phyloP scores from a whole-genome alignment of 164 flowering plant species.

The Aristolochia californica region DNA sequence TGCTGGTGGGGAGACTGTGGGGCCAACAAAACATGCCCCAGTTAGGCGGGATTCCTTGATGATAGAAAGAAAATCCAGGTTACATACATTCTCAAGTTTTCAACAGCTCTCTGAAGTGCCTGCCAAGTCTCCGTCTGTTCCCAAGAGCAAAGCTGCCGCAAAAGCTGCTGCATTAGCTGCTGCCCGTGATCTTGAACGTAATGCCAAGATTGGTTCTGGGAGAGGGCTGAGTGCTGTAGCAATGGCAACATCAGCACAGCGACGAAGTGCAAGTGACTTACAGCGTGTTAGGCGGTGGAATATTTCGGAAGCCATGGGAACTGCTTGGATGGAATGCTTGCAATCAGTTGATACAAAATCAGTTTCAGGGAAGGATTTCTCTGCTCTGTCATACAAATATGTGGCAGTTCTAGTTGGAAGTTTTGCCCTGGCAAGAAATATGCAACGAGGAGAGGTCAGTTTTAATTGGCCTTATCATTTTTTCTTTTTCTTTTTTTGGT shows the following conservation, averaged over 20 bases:
- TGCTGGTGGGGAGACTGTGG: constrained; percentile 70
- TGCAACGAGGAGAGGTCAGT: constrained; percentile 85
- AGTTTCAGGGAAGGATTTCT: constrained; percentile 88
- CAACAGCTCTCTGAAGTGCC: constrained; percentile 59
- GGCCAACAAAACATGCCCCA: constrained; percentile 44
- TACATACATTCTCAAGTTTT: constrained; percentile 91
- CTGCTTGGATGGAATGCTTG: constrained; percentile 97
- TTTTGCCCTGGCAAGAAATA: constrained; percentile 95
- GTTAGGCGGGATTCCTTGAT: constrained; percentile 74
- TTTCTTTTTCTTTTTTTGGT: neutral
- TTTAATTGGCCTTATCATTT: too few relatives aligned
- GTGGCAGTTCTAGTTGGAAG: constrained; percentile 94
- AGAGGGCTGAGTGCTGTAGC: constrained; percentile 99
- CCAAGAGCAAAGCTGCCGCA: constrained; percentile 92
- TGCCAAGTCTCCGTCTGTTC: constrained; percentile 39
- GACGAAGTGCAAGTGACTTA: constrained; percentile 65
- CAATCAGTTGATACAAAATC: constrained; percentile 79
- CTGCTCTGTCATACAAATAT: constrained; percentile 74
- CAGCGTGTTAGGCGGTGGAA: constrained; percentile 94
- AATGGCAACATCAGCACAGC: constrained; percentile 96
- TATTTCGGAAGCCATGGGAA: constrained; percentile 89
- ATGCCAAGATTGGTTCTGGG: constrained; percentile 96
- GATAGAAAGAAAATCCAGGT: constrained; percentile 62
- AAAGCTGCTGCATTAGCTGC: constrained; percentile 99
- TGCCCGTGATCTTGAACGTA: constrained; percentile 97